These are phyloP conservation scores for Taphrina pruni DNA, from an alignment of 1,139 yeast genomes.

Conservation along the genomic window DNA sequence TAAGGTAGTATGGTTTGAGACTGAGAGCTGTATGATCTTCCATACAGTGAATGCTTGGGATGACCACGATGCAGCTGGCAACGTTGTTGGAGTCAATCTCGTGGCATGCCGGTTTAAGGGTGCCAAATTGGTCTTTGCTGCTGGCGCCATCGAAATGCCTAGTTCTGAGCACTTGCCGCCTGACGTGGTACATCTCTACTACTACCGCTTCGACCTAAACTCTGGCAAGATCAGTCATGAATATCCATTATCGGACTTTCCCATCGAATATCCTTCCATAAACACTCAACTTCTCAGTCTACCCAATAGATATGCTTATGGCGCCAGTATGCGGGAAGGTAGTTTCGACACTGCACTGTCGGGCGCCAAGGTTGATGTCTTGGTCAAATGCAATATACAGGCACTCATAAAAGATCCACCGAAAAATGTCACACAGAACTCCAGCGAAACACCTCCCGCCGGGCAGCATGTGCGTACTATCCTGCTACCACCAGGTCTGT, in stretches of 20 bases:
- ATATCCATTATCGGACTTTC: conserved; percentile 39
- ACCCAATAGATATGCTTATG: conserved; percentile 34
- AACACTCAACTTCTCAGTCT: conserved; percentile 32
- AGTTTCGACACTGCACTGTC: conserved; percentile 40
- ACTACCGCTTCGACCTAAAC: conserved; percentile 39
- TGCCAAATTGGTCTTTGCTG: conserved; percentile 40
- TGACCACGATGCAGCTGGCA: conserved; percentile 30
- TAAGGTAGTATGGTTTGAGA: conserved; percentile 30
- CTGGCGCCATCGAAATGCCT: conserved; percentile 39
- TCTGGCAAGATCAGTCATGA: conserved; percentile 29
- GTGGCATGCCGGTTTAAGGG: conserved; percentile 41
- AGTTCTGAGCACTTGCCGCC: conserved; percentile 4
- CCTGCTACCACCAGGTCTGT: conserved; percentile 29
- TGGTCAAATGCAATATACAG: conserved; percentile 39
- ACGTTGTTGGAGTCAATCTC: conserved; percentile 28
- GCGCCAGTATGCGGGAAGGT: conserved; percentile 38
- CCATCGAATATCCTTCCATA: conserved; percentile 42
- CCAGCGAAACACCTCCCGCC: conserved; percentile 31
- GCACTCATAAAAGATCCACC: conserved; percentile 35
- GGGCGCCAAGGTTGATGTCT: conserved; percentile 41
- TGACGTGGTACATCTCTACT: conserved; percentile 41
- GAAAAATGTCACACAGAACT: conserved; percentile 6
- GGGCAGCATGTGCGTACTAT: conserved; percentile 19
- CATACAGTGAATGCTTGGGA: conserved; percentile 42
- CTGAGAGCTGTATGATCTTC: conserved; percentile 41